These are phyloP conservation scores for Pythium utonaiense DNA, from an alignment of 352 stramenopile species.

Conservation along the genomic window DNA sequence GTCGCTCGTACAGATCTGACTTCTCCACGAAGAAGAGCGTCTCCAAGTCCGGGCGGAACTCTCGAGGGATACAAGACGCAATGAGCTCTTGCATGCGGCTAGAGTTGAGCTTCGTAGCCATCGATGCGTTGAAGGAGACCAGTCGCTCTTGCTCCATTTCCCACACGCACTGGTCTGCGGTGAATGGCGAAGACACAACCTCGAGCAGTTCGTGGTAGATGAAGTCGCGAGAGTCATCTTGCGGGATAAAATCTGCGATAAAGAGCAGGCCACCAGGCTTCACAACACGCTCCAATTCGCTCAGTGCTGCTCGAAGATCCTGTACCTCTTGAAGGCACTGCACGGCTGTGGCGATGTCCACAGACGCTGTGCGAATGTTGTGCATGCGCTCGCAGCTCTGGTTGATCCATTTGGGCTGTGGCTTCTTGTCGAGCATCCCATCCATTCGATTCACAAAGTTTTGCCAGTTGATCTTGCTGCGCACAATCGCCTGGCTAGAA, in stretches of 20 bases:
- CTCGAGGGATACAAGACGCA: slow-evolving; percentile 11
- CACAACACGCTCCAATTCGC: slow-evolving; percentile 57
- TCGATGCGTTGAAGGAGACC: slow-evolving; percentile 21
- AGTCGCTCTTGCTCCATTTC: slow-evolving; percentile 25
- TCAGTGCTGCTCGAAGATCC: slow-evolving; percentile 36
- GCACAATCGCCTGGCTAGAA: slow-evolving; percentile 59
- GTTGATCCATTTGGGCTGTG: slow-evolving; percentile 51
- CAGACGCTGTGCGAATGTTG: slow-evolving; percentile 40
- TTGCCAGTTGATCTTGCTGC: slow-evolving; percentile 63
- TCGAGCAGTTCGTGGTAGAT: slow-evolving; percentile 24
- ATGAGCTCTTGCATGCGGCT: slow-evolving; percentile 17
- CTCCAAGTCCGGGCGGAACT: slow-evolving; percentile 26
- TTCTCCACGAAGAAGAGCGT: slow-evolving; percentile 30
- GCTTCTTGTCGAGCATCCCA: slow-evolving; percentile 15
- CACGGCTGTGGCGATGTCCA: slow-evolving; percentile 51
- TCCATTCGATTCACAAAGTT: slow-evolving; percentile 37
- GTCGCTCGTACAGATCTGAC: slow-evolving; percentile 15
- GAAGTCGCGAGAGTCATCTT: slow-evolving; percentile 21
- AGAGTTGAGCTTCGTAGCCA: slow-evolving; percentile 30
- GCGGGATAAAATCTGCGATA: slow-evolving; percentile 65
- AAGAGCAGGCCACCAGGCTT: slow-evolving; percentile 56
- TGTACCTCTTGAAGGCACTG: slow-evolving; percentile 70
- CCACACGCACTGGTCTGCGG: slow-evolving; percentile 10
- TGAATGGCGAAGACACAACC: slow-evolving; percentile 10
- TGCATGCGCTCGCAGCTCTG: slow-evolving; percentile 66